Evolutionary conservation across 106 monocot species (phyloP), one percentile per base, ranked within the genome.

Genomic region (Apostasia shenzhenica): DNA sequence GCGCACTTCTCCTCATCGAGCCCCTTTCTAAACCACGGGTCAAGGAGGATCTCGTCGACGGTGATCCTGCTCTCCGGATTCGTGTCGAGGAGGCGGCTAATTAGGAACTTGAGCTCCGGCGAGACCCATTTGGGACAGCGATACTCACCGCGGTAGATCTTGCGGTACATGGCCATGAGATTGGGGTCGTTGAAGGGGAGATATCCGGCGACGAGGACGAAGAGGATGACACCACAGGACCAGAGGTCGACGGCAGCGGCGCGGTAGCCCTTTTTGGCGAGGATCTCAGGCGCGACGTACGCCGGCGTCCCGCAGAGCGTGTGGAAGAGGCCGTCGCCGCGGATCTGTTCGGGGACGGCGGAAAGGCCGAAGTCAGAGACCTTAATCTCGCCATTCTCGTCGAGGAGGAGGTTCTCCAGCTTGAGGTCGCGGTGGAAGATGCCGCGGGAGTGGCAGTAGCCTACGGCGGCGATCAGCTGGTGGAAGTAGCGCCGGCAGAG

Each of bases 371-470:
- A 88, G 61, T 88, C 88, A 4, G 88, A 81, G 48, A 88, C 84
- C 73, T 84, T 84, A 56, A 88, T 62, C 58, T 88, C 78, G 44
- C 81, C 81, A 71, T 52, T 58, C 8, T 85, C 91, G 75, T 85
- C 82, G 49, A 92, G 75, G 47, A 93, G 80, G 55, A 93, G 81
- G 73, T 94, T 94, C 78, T 94, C 94, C 45, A 87, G 94, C 70
- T 94, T 91, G 72, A 94, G 94, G 50, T 94, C 94, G 12, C 94
- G 85, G 61, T 94, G 94, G 80, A 81, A 91, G 48, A 94, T 91
- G 59, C 91, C 94, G 58, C 87, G 90, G 26, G 85, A 75, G 75
- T 94, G 94, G 83, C 91, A 94, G 85, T 83, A 91, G 26, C 74
- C 83, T 51, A 94, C 83, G 14, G 94, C 91, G 55, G 83, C 81